Percentiles rank a stretch among this genome's conserved stretches.
These are phyloP conservation scores for Hordeum marinum DNA, from an alignment of 176 grass and related monocot genomes.

Conservation along the genomic window DNA sequence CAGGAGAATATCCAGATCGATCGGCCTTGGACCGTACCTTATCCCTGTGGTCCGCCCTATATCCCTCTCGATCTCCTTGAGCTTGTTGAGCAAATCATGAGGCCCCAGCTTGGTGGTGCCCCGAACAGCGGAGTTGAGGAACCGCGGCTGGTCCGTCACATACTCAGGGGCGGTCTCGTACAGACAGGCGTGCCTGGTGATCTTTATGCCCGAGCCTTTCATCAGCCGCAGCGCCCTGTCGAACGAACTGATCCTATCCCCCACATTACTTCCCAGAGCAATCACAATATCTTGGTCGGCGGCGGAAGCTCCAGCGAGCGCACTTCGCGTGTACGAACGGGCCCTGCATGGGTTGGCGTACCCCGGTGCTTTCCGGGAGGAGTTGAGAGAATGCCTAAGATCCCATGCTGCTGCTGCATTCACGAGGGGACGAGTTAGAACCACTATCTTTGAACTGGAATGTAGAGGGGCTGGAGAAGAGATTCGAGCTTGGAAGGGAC, in stretches of 20 bases:
- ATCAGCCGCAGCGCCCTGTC: conserved; percentile 53
- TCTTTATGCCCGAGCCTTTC: conserved; percentile 60
- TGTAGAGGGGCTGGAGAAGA: background rate
- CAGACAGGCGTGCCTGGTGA: conserved; percentile 69
- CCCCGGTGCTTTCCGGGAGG: background rate
- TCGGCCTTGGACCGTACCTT: conserved; percentile 78
- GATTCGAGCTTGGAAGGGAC: background rate
- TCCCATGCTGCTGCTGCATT: background rate
- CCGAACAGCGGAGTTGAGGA: conserved; percentile 79
- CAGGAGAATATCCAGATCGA: conserved; percentile 90
- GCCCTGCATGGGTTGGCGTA: background rate
- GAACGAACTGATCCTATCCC: conserved; percentile 61
- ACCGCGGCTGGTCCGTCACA: conserved; percentile 70
- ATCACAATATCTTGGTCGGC: conserved; percentile 72
- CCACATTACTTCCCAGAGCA: conserved; percentile 85
- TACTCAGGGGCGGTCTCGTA: conserved; percentile 91
- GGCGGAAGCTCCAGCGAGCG: conserved; percentile 4
- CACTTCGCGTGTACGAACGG: conserved; percentile 21
- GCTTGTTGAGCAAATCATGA: conserved; percentile 55
- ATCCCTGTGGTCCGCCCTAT: conserved; percentile 60
- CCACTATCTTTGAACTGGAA: background rate
- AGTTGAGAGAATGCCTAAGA: background rate
- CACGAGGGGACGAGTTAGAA: background rate
- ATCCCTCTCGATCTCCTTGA: conserved; percentile 78
- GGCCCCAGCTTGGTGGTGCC: conserved; percentile 73